phyloP scores from a whole-genome alignment of 2,329 filamentous ascomycete genomes.

The Penicillium sp. region DNA sequence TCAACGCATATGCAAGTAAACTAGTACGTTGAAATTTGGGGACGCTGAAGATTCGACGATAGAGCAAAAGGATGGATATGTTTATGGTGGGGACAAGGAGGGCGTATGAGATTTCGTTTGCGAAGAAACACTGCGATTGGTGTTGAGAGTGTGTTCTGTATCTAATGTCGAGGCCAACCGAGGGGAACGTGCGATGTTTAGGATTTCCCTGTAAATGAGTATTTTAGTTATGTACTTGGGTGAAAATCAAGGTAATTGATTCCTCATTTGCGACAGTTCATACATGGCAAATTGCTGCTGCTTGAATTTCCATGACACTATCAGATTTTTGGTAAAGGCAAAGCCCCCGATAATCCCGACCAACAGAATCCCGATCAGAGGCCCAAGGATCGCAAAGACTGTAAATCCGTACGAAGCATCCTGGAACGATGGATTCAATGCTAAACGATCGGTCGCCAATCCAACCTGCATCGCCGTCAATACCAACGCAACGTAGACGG shows the following conservation, averaged over 20 bases:
- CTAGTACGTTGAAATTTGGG: too few relatives aligned
- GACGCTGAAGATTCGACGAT: too few relatives aligned
- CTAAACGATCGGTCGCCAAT: constrained; percentile 23
- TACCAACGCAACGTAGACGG: constrained; percentile 29
- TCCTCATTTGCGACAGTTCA: not conserved
- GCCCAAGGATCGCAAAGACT: constrained; percentile 48
- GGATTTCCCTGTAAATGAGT: not conserved
- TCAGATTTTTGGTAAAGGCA: not conserved
- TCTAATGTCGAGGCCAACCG: too few relatives aligned
- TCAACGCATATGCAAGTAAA: too few relatives aligned
- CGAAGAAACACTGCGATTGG: too few relatives aligned
- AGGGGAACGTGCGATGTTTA: too few relatives aligned
- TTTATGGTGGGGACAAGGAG: too few relatives aligned
- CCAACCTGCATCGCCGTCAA: constrained; percentile 38
- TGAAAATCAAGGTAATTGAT: not conserved
- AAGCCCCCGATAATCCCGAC: not conserved
- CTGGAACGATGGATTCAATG: constrained; percentile 41
- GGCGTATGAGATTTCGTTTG: too few relatives aligned
- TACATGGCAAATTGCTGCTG: not conserved
- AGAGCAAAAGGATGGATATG: too few relatives aligned
- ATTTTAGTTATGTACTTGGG: not conserved
- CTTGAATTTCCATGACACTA: not conserved
- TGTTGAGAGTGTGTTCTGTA: too few relatives aligned
- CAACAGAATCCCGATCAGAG: constrained; percentile 23
- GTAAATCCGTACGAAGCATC: constrained; percentile 49